Conservation (phyloP, 495 filamentous ascomycete genomes). For the Daldinia decipiens region DNA sequence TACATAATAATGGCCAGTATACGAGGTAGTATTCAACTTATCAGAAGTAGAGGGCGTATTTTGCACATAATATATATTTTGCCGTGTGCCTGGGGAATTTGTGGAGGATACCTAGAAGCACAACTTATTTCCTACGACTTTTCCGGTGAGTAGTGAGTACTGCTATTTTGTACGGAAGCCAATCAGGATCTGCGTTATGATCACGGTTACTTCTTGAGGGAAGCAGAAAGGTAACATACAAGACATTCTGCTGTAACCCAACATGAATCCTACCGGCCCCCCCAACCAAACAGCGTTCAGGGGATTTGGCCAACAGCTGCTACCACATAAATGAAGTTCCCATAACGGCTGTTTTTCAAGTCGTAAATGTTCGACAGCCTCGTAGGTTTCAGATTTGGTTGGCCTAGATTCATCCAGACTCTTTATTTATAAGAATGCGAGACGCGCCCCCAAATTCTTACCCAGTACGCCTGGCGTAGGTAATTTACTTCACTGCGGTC, state of each 20-base stretch:
- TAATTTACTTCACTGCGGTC: neutral
- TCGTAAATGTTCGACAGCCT: neutral
- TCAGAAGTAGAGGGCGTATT: neutral
- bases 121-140: constrained; percentile 16
- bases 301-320: neutral
- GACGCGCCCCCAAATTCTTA: neutral
- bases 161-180: constrained; percentile 1
- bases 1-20: no score
- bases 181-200: constrained; percentile 10
- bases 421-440: constrained; percentile 8
- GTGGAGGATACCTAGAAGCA: constrained; percentile 19
- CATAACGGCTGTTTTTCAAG: neutral
- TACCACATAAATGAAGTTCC: constrained; percentile 11
- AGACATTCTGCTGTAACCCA: constrained; percentile 20
- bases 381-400: constrained; percentile 13
- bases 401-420: neutral
- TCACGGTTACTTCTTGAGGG: neutral
- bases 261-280: constrained; percentile 11
- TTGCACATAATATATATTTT: neutral
- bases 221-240: constrained; percentile 14
- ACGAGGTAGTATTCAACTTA: neutral
- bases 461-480: neutral
- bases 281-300: neutral
- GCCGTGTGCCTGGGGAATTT: constrained; percentile 21
- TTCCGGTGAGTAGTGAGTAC: neutral